Evolutionary conservation across 1,284 basidiomycete species (phyloP).

Genomic region (Boletellus deceptivus): DNA sequence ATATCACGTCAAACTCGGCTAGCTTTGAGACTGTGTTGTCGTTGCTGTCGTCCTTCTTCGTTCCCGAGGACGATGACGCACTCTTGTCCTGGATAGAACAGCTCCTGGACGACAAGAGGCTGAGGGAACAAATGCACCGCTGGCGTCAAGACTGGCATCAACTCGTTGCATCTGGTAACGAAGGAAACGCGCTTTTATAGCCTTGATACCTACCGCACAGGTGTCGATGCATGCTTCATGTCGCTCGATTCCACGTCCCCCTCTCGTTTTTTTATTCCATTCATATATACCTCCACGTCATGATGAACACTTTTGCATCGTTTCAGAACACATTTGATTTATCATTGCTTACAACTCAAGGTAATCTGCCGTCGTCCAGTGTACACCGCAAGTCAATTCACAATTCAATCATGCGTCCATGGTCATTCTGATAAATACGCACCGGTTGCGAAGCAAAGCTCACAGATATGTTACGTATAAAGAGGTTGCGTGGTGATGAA

Average conservation of each 20-base stretch:
- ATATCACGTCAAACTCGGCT: constrained; percentile 72
- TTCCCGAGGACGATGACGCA: constrained; percentile 83
- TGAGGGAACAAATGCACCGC: constrained; percentile 62
- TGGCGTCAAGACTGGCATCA: constrained; percentile 76
- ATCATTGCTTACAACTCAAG: constrained; percentile 27
- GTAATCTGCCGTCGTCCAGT: constrained; percentile 27
- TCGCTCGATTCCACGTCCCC: constrained; percentile 6
- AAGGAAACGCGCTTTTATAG: constrained; percentile 64
- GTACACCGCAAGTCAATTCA: constrained; percentile 20
- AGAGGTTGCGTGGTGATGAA: not conserved
- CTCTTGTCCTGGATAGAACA: constrained; percentile 80
- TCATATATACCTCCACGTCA: constrained; percentile 22
- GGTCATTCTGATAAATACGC: not conserved
- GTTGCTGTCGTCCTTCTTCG: constrained; percentile 86
- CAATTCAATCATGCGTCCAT: constrained; percentile 15
- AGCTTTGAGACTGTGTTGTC: constrained; percentile 91
- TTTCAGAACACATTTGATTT: constrained; percentile 20
- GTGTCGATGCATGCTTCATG: constrained; percentile 4
- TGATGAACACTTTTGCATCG: constrained; percentile 21
- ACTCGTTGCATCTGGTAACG: constrained; percentile 65
- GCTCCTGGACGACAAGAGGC: constrained; percentile 66
- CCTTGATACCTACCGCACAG: not conserved
- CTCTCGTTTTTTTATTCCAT: constrained; percentile 24
- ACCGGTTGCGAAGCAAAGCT: not conserved
- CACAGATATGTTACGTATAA: not conserved